phyloP scores from a whole-genome alignment of 768 basidiomycete species.

The Candolleomyces efflorescens region DNA sequence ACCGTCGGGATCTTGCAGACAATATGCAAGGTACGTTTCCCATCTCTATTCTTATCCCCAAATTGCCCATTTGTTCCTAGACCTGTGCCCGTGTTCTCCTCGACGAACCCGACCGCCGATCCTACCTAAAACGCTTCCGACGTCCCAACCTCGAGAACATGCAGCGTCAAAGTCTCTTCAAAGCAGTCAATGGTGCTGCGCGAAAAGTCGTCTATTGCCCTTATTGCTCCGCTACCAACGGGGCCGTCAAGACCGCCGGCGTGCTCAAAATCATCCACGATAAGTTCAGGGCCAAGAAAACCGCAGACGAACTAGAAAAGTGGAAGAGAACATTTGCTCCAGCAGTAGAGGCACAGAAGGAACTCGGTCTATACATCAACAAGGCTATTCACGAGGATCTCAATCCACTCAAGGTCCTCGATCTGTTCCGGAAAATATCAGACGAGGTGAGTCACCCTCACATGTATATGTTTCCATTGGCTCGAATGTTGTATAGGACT shows the following conservation, averaged over 20 bases:
- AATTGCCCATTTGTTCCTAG: slow-evolving; percentile 26
- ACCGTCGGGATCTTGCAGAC: slow-evolving; percentile 90
- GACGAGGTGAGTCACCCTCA: slow-evolving; percentile 66
- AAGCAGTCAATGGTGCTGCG: slow-evolving; percentile 80
- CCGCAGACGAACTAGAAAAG: slow-evolving; percentile 80
- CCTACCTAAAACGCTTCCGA: slow-evolving; percentile 87
- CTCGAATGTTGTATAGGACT: slow-evolving; percentile 56
- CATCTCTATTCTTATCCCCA: too few species aligned
- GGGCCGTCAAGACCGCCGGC: slow-evolving; percentile 93
- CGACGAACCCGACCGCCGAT: slow-evolving; percentile 80
- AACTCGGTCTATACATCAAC: slow-evolving; percentile 76
- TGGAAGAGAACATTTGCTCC: slow-evolving; percentile 79
- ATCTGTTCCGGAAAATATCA: slow-evolving; percentile 88
- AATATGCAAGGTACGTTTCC: slow-evolving; percentile 82
- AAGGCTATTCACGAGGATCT: slow-evolving; percentile 91
- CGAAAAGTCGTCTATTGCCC: slow-evolving; percentile 92
- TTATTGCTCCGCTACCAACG: slow-evolving; percentile 90
- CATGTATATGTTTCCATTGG: neutral
- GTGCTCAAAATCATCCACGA: slow-evolving; percentile 96
- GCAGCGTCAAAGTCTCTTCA: slow-evolving; percentile 75
- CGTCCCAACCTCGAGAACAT: slow-evolving; percentile 89
- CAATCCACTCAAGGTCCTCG: slow-evolving; percentile 90
- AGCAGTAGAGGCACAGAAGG: slow-evolving; percentile 84
- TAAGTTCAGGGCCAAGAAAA: slow-evolving; percentile 94
- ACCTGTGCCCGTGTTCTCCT: slow-evolving; percentile 91